phyloP scores from a whole-genome alignment of 2,329 filamentous ascomycete genomes.

The Coniella lustricola region DNA sequence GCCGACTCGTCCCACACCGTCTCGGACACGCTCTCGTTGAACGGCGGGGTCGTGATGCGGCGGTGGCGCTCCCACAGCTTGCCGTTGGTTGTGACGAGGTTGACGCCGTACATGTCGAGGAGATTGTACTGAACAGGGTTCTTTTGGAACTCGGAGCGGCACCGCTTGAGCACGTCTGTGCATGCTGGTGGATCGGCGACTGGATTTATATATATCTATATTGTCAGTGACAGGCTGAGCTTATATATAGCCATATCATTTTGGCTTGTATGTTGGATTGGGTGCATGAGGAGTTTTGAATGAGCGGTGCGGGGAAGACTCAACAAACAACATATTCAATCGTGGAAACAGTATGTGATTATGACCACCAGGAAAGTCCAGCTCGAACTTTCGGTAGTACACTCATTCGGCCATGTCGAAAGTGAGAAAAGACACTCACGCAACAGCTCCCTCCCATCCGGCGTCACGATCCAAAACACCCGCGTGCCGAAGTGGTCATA shows the following conservation, averaged over 20 bases:
- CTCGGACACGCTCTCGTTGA: conserved; percentile 5
- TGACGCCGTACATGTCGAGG: conserved; percentile 3
- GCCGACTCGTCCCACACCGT: conserved; percentile 2
- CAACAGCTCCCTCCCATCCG: not conserved
- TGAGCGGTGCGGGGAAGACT: no score
- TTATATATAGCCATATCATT: no score
- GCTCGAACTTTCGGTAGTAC: no score
- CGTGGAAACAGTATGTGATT: not conserved
- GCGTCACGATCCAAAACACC: conserved; percentile 4
- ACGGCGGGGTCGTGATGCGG: not conserved
- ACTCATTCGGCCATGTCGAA: no score
- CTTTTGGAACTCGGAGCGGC: conserved; percentile 1
- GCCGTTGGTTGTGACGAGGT: conserved; percentile 2
- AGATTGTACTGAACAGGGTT: not conserved
- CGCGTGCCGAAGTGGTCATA: not conserved
- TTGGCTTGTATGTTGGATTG: no score
- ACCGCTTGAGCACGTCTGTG: conserved; percentile 1
- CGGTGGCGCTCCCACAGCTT: conserved; percentile 1
- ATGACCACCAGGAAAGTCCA: no score
- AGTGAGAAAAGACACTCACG: not conserved
- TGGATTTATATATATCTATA: no score
- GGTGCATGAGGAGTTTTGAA: no score
- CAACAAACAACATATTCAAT: no score
- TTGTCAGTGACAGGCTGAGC: no score
- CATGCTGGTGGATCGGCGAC: conserved; percentile 1